These are phyloP conservation scores for Microsporum canis DNA, from an alignment of 2,329 filamentous ascomycete species.

Conservation along the genomic window DNA sequence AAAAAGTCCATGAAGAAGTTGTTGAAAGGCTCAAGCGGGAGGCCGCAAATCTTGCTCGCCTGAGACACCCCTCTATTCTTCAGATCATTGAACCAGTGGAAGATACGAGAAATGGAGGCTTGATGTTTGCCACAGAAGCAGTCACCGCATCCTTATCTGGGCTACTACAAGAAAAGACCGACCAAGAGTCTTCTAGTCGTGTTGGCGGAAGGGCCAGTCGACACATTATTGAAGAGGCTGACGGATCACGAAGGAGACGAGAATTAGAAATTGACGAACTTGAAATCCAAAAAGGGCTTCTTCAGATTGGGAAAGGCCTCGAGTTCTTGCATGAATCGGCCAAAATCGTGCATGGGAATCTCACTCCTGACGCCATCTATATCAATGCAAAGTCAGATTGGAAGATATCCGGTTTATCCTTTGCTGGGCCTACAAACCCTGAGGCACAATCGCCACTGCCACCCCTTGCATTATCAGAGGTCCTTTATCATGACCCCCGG, in stretches of 20 bases:
- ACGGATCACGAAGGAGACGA: slow-evolving; percentile 59
- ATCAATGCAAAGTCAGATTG: slow-evolving; percentile 97
- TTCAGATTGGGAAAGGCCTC: slow-evolving; percentile 86
- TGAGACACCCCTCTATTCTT: slow-evolving; percentile 83
- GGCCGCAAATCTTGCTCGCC: slow-evolving; percentile 71
- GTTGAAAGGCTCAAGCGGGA: slow-evolving; percentile 85
- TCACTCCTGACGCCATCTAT: slow-evolving; percentile 86
- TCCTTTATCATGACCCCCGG: slow-evolving; percentile 72
- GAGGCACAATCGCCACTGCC: slow-evolving; percentile 63
- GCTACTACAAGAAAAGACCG: slow-evolving; percentile 76
- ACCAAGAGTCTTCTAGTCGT: slow-evolving; percentile 61
- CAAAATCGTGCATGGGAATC: slow-evolving; percentile 81
- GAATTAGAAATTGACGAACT: slow-evolving; percentile 93
- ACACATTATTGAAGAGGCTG: slow-evolving; percentile 67
- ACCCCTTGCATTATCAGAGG: slow-evolving; percentile 71
- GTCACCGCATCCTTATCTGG: slow-evolving; percentile 81
- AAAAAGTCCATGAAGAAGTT: slow-evolving; percentile 76
- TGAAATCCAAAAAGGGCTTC: slow-evolving; percentile 89
- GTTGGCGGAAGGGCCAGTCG: slow-evolving; percentile 61
- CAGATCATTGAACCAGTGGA: slow-evolving; percentile 93
- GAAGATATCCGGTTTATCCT: slow-evolving; percentile 93
- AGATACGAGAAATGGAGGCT: slow-evolving; percentile 76
- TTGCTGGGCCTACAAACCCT: slow-evolving; percentile 71
- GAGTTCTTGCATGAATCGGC: slow-evolving; percentile 95
- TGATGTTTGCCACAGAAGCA: slow-evolving; percentile 91